Evolutionary conservation across 805 yeast genomes (phyloP), one percentile per base, ranked within the genome.

Genomic region (Teunomyces funiuensis): DNA sequence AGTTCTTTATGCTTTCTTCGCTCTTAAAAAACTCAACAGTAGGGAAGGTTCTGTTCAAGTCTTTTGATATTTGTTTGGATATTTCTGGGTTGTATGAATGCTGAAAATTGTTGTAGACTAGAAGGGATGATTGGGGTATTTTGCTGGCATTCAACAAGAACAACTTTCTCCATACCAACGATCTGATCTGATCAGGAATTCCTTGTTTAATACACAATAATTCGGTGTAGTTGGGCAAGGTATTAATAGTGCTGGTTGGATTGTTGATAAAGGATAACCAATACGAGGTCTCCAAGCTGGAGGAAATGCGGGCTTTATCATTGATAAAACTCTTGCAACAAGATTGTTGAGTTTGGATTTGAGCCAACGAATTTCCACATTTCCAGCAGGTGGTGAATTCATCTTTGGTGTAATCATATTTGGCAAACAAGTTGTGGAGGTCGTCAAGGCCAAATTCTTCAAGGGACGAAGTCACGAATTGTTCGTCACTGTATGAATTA

Each of bases 31-130:
- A 70, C 1, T 61, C 60, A 15, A 81, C 63, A 15, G 68, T 63
- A 2, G 86, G 85, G 54, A 80, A 82, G 0, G 86, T 80, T 39
- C 87, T 60, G 42, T 68, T 69, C 47, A 81, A 72, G 54, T 81
- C 87, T 45, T 83, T 77, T 28, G 71, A 61, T 41, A 81, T 81
- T 43, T 69, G 74, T 20, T 61, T 53, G 6, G 73, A 63, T 5
- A 68, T 61, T 37, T 61, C 70, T n/a, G 54, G 43, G 47, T 57
- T 59, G 49, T 69, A 70, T 1, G 71, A 65, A 43, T 70, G 75
- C 45, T 70, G 75, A 44, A 70, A 70, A 52, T 69, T 69, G 33
- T 52, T 50, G 51, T 51, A 69, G 5, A 69, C 57, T 38, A 63
- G 51, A 23, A 47, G 45, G 6, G 70, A 58, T 11, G 67, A 57